A percentile compares a stretch with the other conserved stretches of the same genome.
phyloP scores from a whole-genome alignment of 306 rosid genomes.

The Rosa multiflora region DNA sequence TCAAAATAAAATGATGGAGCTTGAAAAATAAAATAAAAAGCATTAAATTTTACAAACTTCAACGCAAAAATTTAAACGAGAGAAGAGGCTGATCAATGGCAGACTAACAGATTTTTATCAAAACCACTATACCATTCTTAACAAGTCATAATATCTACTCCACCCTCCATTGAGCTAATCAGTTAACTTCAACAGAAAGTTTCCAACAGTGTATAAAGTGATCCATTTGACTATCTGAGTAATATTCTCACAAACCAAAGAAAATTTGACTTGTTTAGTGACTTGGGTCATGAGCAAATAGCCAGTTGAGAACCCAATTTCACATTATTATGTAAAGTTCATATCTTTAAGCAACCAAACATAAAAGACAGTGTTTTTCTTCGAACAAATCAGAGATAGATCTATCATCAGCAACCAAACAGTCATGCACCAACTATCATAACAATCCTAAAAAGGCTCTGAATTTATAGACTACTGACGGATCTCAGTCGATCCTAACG shows the following conservation, averaged over 20 bases:
- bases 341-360: slow-evolving; percentile 15
- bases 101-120: background rate
- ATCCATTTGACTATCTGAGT: background rate
- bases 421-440: background rate
- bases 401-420: slow-evolving; percentile 7
- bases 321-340: background rate
- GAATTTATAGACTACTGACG: background rate
- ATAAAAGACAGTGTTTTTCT: background rate
- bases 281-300: background rate
- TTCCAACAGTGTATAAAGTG: background rate
- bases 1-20: background rate
- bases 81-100: background rate
- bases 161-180: background rate
- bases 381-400: background rate
- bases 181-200: background rate
- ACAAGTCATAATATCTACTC: background rate
- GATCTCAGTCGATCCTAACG: slow-evolving; percentile 29
- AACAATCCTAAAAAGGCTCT: background rate
- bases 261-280: background rate
- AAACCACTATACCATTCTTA: background rate
- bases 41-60: background rate
- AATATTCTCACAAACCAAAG: background rate
- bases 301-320: slow-evolving; percentile 6
- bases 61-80: background rate
- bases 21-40: background rate